Conservation (phyloP, 2,329 filamentous ascomycete species). For the Microdochium nivale region DNA sequence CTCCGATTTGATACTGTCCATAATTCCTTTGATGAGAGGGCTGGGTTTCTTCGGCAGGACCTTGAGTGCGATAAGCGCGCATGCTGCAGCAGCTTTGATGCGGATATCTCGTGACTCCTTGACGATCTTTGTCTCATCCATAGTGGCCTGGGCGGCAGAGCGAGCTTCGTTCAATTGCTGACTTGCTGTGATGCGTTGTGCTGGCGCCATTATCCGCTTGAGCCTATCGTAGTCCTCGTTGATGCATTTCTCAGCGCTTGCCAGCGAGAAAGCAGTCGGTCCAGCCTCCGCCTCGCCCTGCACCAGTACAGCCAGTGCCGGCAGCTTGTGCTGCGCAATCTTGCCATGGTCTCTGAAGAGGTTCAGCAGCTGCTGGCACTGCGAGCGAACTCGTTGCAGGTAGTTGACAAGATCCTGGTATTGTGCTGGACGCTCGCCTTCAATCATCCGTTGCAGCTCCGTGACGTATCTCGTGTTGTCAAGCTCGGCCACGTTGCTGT, state of each 20-base stretch:
- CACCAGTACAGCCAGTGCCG: conserved; percentile 78
- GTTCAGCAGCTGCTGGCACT: conserved; percentile 83
- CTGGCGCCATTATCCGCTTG: conserved; percentile 80
- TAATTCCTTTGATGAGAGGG: conserved; percentile 87
- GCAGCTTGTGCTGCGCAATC: conserved; percentile 65
- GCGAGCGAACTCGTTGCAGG: conserved; percentile 79
- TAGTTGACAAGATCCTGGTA: conserved; percentile 89
- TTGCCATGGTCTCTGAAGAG: conserved; percentile 89
- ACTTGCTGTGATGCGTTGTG: conserved; percentile 75
- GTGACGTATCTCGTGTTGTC: conserved; percentile 52
- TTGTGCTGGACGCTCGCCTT: conserved; percentile 68
- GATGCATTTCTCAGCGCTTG: conserved; percentile 81
- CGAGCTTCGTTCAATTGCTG: conserved; percentile 74
- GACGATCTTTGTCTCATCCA: conserved; percentile 69
- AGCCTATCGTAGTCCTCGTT: conserved; percentile 78
- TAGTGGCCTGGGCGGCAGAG: conserved; percentile 58
- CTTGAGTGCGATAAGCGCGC: conserved; percentile 79
- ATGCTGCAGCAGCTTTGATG: conserved; percentile 78
- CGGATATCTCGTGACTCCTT: conserved; percentile 80
- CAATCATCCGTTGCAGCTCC: conserved; percentile 66
- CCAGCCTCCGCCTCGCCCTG: conserved; percentile 90
- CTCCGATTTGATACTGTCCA: conserved; percentile 96
- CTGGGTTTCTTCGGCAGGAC: conserved; percentile 89
- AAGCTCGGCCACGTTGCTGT: conserved; percentile 33
- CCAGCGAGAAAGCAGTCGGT: conserved; percentile 82